Percentiles rank a stretch among this genome's conserved stretches.
Conservation (phyloP, 2,329 filamentous ascomycete species). For the Phialophora macrospora region DNA sequence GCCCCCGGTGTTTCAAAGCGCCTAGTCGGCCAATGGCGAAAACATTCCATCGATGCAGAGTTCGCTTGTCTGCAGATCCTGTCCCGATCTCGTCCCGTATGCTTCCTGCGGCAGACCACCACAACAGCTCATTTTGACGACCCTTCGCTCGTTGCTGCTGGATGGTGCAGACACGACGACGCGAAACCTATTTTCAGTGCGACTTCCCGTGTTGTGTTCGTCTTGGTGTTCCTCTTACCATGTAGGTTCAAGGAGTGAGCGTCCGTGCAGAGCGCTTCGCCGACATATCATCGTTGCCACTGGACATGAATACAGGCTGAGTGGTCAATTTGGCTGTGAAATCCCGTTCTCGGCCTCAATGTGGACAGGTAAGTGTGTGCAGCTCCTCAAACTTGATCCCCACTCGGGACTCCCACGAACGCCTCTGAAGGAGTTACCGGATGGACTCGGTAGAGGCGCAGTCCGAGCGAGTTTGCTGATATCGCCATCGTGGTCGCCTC, state of each 20-base stretch:
- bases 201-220: conserved; percentile 5
- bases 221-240: neutral
- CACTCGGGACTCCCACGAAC: neutral
- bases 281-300: conserved; percentile 9
- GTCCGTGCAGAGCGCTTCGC: conserved; percentile 9
- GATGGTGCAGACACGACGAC: neutral
- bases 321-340: neutral
- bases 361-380: neutral
- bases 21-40: conserved; percentile 17
- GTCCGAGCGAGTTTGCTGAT: neutral
- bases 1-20: conserved; percentile 8
- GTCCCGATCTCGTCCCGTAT: neutral
- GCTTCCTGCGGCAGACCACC: neutral
- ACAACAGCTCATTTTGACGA: neutral
- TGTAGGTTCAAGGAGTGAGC: conserved; percentile 4
- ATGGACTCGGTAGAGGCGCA: neutral
- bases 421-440: neutral
- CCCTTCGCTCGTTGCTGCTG: neutral
- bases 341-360: neutral
- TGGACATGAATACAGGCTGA: neutral
- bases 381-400: neutral
- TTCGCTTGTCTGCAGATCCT: conserved; percentile 11
- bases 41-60: neutral
- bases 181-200: conserved; percentile 3
- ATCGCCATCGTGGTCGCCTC: neutral